Conservation (phyloP, 2,329 filamentous ascomycete species). For the Fusarium albidum region DNA sequence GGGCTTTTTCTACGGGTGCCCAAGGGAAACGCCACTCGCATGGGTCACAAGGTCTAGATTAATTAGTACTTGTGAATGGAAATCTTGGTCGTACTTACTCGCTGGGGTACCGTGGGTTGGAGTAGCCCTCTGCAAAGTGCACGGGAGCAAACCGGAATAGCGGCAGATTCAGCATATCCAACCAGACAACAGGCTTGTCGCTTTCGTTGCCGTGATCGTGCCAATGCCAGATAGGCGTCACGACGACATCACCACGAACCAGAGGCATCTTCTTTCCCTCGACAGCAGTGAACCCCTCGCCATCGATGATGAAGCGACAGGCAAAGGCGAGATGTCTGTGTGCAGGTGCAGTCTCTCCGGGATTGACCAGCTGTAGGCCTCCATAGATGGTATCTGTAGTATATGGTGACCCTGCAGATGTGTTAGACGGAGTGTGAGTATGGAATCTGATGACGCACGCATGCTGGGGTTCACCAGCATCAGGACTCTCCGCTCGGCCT, state of each 20-base stretch:
- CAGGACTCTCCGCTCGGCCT: conserved; percentile 52
- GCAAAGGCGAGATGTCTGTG: conserved; percentile 66
- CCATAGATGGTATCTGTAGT: conserved; percentile 60
- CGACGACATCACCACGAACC: conserved; percentile 61
- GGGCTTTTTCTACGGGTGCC: conserved; percentile 48
- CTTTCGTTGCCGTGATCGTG: conserved; percentile 69
- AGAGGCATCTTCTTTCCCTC: conserved; percentile 62
- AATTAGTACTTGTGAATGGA: conserved; percentile 4
- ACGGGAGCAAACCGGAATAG: conserved; percentile 59
- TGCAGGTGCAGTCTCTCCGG: conserved; percentile 62
- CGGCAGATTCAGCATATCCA: conserved; percentile 64
- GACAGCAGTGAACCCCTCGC: conserved; percentile 64
- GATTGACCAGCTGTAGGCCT: conserved; percentile 64
- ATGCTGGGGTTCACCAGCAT: conserved; percentile 60
- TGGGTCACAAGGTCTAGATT: conserved; percentile 42
- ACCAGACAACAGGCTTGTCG: conserved; percentile 62
- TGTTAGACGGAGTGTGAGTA: neutral
- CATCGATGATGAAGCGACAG: conserved; percentile 65
- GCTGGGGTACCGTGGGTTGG: conserved; percentile 57
- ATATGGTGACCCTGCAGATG: conserved; percentile 54
- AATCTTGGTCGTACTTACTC: conserved; percentile 35
- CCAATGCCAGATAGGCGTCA: conserved; percentile 67
- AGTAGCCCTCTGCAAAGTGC: conserved; percentile 62
- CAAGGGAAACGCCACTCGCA: conserved; percentile 54
- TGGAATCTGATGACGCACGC: conserved; percentile 37